These are phyloP conservation scores for Amphicarpaea edgeworthii DNA, from an alignment of 306 rosid species.

Conservation along the genomic window DNA sequence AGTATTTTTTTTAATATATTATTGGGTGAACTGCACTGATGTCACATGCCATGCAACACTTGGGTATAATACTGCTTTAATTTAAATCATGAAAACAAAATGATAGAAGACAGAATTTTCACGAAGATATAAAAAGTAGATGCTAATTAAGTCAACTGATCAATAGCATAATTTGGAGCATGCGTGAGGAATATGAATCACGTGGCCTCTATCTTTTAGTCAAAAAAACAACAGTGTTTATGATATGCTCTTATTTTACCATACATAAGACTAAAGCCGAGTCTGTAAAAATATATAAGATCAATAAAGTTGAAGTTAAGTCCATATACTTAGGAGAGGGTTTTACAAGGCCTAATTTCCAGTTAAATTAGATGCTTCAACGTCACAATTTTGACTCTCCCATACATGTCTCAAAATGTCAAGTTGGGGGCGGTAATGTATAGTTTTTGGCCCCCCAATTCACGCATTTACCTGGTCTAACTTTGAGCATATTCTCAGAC, in stretches of 20 bases:
- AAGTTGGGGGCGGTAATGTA: slow-evolving; percentile 10
- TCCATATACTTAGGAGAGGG: neutral
- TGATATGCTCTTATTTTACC: neutral
- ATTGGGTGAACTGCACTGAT: slow-evolving; percentile 23
- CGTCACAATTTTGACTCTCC: slow-evolving; percentile 31
- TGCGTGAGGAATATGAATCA: slow-evolving; percentile 42
- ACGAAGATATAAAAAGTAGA: neutral
- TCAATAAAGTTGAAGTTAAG: neutral
- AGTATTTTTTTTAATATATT: slow-evolving; percentile 22
- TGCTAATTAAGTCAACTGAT: slow-evolving; percentile 33
- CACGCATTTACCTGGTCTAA: slow-evolving; percentile 39
- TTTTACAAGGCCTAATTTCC: neutral
- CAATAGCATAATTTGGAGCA: slow-evolving; percentile 27
- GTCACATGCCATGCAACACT: slow-evolving; percentile 46
- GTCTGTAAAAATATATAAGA: neutral
- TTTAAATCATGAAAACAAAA: slow-evolving; percentile 2
- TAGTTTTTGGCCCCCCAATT: slow-evolving; percentile 44
- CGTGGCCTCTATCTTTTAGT: neutral
- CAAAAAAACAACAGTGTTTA: neutral
- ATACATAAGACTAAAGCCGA: neutral
- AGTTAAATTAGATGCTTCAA: neutral
- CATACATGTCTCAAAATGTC: neutral
- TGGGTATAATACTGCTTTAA: neutral
- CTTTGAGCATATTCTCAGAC: slow-evolving; percentile 46
- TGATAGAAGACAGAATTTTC: slow-evolving; percentile 31